A percentile compares a stretch with the other conserved stretches of the same genome.
These are phyloP conservation scores for Ustilago tritici DNA, from an alignment of 1,284 basidiomycete species.

Conservation along the genomic window DNA sequence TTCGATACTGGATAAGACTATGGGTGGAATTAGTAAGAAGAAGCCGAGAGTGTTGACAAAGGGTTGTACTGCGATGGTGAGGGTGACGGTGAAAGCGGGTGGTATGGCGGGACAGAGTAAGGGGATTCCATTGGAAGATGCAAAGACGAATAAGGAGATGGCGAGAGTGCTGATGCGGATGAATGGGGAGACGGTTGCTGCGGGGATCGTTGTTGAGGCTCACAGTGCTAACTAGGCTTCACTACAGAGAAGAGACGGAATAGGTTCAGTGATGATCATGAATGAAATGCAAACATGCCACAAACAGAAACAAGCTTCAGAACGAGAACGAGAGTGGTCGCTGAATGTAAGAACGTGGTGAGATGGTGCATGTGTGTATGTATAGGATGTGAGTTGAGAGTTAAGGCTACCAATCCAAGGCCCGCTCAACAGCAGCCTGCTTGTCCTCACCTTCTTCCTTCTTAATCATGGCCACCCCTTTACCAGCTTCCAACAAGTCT, in stretches of 20 bases:
- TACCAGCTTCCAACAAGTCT: slow-evolving; percentile 6
- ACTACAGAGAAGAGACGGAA: background rate
- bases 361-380: background rate
- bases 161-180: slow-evolving; percentile 87
- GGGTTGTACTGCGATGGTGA: slow-evolving; percentile 84
- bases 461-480: slow-evolving; percentile 13
- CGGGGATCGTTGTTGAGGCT: slow-evolving; percentile 74
- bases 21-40: slow-evolving; percentile 80
- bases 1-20: slow-evolving; percentile 80
- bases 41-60: slow-evolving; percentile 86
- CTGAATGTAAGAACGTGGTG: background rate
- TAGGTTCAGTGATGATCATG: background rate
- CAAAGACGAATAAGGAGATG: slow-evolving; percentile 94
- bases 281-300: background rate
- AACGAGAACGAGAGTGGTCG: background rate
- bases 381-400: background rate
- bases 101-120: slow-evolving; percentile 51
- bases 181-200: slow-evolving; percentile 92
- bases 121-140: slow-evolving; percentile 76
- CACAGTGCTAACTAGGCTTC: slow-evolving; percentile 7
- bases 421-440: slow-evolving; percentile 21
- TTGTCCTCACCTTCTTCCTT: slow-evolving; percentile 15
- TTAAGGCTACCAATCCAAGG: slow-evolving; percentile 36
- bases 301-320: background rate
- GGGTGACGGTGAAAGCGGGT: slow-evolving; percentile 73